Evolutionary conservation across 176 grass and related monocot species (phyloP).

Genomic region (Secale cereale): DNA sequence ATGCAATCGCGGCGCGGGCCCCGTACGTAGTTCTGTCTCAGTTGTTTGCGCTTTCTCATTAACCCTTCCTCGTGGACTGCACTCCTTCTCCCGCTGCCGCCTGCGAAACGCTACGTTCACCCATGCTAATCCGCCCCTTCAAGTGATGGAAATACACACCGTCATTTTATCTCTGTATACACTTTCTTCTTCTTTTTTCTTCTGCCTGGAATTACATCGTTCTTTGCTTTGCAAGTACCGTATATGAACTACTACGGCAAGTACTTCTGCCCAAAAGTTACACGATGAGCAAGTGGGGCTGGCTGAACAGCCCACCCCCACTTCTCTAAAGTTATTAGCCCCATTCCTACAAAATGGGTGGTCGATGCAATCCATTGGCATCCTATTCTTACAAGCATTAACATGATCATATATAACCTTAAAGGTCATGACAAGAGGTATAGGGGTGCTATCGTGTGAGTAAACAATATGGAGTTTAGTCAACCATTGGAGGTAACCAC

Average conservation of each 20-base stretch:
- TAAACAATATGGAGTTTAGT: not conserved
- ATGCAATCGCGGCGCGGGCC: not conserved
- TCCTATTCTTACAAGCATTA: not conserved
- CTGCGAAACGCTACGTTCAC: not conserved
- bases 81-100: not conserved
- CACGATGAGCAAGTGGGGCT: not conserved
- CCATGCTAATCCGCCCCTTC: not conserved
- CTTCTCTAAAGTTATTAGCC: not conserved
- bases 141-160: not conserved
- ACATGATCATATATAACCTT: not conserved
- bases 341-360: not conserved
- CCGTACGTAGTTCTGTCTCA: not conserved
- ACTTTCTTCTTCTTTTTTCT: no score
- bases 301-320: not conserved
- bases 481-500: not conserved
- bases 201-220: no score
- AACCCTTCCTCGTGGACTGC: not conserved
- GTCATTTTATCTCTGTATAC: no score
- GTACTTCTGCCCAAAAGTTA: no score
- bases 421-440: not conserved
- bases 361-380: not conserved
- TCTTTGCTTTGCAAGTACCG: no score
- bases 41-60: slow-evolving; percentile 14
- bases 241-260: not conserved
- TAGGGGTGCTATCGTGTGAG: not conserved